Conservation (phyloP, 305 asterid species). For the Fraxinus dipetala region DNA sequence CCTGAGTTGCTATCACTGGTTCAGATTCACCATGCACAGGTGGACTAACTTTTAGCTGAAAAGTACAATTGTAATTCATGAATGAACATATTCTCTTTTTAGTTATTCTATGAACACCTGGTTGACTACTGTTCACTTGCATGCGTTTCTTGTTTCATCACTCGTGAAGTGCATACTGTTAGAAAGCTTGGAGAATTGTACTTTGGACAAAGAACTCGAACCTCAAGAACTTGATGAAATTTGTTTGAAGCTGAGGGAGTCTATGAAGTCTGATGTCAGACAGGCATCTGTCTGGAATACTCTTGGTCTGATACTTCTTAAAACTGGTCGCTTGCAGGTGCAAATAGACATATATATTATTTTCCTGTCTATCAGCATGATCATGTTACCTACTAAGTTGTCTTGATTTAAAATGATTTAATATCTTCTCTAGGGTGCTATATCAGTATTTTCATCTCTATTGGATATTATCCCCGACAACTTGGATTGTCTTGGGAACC, state of each 20-base stretch:
- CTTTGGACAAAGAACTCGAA: conserved; percentile 69
- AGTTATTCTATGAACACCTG: background rate
- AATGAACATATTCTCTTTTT: conserved; percentile 2
- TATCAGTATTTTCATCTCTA: conserved; percentile 73
- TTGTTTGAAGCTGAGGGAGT: conserved; percentile 62
- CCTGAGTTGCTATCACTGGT: conserved; percentile 91
- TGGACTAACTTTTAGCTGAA: conserved; percentile 23
- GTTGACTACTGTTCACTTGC: conserved; percentile 12
- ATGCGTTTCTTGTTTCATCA: conserved; percentile 14
- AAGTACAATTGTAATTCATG: conserved; percentile 10
- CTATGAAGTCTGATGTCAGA: conserved; percentile 70
- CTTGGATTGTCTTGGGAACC: conserved; percentile 92
- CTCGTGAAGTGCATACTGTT: conserved; percentile 73
- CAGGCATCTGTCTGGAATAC: conserved; percentile 90
- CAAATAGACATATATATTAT: conserved; percentile 12
- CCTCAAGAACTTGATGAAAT: conserved; percentile 77
- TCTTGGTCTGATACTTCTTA: conserved; percentile 76
- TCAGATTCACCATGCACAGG: conserved; percentile 99
- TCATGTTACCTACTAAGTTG: conserved; percentile 18
- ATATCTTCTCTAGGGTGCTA: conserved; percentile 70
- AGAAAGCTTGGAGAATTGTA: conserved; percentile 70
- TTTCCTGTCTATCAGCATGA: conserved; percentile 15
- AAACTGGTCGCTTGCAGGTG: conserved; percentile 91
- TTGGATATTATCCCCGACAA: conserved; percentile 73
- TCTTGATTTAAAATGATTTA: conserved; percentile 28